A percentile compares a stretch with the other conserved stretches of the same genome.
These are phyloP conservation scores for Eutypa lata DNA, from an alignment of 2,329 filamentous ascomycete genomes.

Conservation along the genomic window DNA sequence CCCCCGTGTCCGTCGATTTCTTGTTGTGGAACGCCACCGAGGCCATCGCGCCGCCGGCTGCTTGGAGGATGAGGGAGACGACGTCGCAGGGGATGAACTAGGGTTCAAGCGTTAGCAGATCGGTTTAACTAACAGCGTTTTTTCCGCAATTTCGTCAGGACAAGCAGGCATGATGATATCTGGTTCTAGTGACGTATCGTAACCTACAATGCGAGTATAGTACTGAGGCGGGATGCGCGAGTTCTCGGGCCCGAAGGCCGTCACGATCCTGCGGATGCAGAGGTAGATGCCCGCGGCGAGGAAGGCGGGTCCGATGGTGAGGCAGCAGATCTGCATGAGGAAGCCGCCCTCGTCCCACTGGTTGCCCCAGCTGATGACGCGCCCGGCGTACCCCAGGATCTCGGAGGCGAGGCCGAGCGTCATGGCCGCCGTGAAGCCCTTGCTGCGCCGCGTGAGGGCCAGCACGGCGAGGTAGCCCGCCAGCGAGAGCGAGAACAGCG, in stretches of 20 bases:
- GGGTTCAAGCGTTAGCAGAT: too few relatives aligned
- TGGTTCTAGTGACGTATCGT: too few relatives aligned
- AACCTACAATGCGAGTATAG: conserved; percentile 47
- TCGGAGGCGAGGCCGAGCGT: conserved; percentile 51
- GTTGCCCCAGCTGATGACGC: conserved; percentile 53
- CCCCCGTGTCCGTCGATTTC: conserved; percentile 37
- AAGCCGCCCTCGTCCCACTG: conserved; percentile 47
- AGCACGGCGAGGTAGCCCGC: conserved; percentile 39
- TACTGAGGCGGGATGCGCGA: conserved; percentile 43
- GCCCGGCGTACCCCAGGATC: conserved; percentile 56
- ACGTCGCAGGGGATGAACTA: conserved; percentile 64
- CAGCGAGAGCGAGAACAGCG: conserved; percentile 45
- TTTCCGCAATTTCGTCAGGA: too few relatives aligned
- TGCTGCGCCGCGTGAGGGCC: conserved; percentile 42
- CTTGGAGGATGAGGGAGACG: conserved; percentile 58
- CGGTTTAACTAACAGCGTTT: too few relatives aligned
- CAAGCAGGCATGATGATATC: too few relatives aligned
- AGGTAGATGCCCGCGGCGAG: conserved; percentile 63
- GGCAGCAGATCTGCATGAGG: conserved; percentile 56
- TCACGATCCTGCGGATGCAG: conserved; percentile 50
- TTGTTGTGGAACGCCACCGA: conserved; percentile 38
- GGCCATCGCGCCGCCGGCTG: conserved; percentile 55
- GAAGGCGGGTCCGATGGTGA: conserved; percentile 65
- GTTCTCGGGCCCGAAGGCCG: conserved; percentile 45
- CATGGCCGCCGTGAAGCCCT: conserved; percentile 52